A percentile compares a stretch with the other conserved stretches of the same genome.
Evolutionary conservation across 2,329 filamentous ascomycete species (phyloP).

Genomic region (Periconia sp.): DNA sequence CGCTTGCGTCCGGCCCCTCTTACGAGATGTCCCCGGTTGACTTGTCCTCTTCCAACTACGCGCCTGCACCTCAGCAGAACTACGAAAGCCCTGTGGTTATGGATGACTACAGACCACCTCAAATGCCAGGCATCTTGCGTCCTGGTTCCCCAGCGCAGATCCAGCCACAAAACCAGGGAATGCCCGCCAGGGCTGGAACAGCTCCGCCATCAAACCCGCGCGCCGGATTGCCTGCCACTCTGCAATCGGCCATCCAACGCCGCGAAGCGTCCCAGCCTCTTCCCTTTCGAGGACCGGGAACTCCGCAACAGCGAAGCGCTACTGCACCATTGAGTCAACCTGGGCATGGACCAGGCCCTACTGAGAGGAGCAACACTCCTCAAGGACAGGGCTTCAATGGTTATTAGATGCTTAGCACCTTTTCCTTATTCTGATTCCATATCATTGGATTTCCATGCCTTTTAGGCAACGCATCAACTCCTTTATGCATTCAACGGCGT

Average conservation of each 20-base stretch:
- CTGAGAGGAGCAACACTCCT: conserved; percentile 22
- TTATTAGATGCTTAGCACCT: conserved; percentile 17
- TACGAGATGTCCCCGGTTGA: conserved; percentile 42
- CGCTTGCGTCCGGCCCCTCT: conserved; percentile 23
- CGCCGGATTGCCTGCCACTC: conserved; percentile 31
- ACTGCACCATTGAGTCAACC: conserved; percentile 37
- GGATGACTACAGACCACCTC: conserved; percentile 26
- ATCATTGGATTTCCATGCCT: neutral
- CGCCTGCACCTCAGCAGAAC: conserved; percentile 11
- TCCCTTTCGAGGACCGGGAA: conserved; percentile 28
- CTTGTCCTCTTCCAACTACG: conserved; percentile 20
- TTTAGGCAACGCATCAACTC: neutral
- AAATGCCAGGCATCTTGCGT: conserved; percentile 27
- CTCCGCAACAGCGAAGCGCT: conserved; percentile 35
- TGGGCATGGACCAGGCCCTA: conserved; percentile 23
- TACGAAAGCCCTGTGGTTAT: conserved; percentile 21
- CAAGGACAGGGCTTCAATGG: conserved; percentile 18
- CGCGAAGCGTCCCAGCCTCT: conserved; percentile 38
- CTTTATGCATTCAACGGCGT: conserved; percentile 20
- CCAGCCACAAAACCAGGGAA: conserved; percentile 17
- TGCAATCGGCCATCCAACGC: conserved; percentile 41
- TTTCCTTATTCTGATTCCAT: conserved; percentile 3
- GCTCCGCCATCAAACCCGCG: conserved; percentile 32
- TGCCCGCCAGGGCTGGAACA: conserved; percentile 26
- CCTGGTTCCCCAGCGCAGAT: conserved; percentile 31